Conservation (phyloP, 1,284 basidiomycete species). For the Microbotryomycetes sp. region DNA sequence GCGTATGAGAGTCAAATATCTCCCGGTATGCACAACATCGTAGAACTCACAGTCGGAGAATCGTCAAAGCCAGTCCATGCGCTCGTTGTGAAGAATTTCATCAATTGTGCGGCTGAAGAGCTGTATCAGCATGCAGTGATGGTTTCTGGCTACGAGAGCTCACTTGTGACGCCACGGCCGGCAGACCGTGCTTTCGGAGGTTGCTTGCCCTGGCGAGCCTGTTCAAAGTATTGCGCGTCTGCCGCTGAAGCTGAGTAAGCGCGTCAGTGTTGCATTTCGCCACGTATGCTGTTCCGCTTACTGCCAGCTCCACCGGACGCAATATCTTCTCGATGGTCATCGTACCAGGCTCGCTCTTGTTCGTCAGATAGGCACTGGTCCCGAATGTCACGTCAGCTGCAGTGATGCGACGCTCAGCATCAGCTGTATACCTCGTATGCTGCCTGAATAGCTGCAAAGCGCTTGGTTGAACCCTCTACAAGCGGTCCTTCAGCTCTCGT, state of each 20-base stretch:
- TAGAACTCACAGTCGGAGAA: conserved; percentile 53
- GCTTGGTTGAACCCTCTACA: conserved; percentile 69
- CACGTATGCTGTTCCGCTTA: background rate
- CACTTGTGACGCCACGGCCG: conserved; percentile 53
- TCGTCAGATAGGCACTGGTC: conserved; percentile 62
- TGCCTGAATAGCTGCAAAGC: conserved; percentile 82
- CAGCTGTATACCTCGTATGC: conserved; percentile 70
- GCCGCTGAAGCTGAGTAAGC: conserved; percentile 55
- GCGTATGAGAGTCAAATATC: background rate
- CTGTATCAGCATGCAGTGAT: conserved; percentile 52
- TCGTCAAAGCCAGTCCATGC: conserved; percentile 68
- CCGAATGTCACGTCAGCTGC: background rate
- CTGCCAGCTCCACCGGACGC: conserved; percentile 27
- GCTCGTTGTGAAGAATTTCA: conserved; percentile 74
- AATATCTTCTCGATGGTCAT: conserved; percentile 77
- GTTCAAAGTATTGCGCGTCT: conserved; percentile 49
- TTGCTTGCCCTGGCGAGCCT: conserved; percentile 9
- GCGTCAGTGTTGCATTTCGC: background rate
- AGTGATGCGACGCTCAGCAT: background rate
- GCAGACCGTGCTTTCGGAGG: background rate
- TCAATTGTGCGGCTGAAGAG: conserved; percentile 60
- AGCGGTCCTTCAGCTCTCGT: conserved; percentile 54
- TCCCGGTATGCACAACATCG: background rate
- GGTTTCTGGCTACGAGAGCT: no score
- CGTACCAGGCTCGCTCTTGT: conserved; percentile 97